Conservation (phyloP, 306 rosid genomes). For the Vigna hirtella region DNA sequence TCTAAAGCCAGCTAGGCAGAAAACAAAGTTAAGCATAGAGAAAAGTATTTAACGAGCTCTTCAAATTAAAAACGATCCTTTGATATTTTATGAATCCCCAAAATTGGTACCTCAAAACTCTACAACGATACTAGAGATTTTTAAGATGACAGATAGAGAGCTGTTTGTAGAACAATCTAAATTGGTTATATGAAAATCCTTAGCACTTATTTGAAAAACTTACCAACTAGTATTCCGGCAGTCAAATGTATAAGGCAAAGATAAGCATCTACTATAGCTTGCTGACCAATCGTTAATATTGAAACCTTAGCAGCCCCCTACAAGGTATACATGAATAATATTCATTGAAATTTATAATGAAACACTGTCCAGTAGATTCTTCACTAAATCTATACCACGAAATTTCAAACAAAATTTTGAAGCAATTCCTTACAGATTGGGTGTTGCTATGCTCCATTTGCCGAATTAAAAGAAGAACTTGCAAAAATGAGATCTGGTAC, state of each 20-base stretch:
- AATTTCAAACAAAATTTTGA: constrained; percentile 28
- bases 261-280: constrained; percentile 98
- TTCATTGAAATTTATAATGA: constrained; percentile 17
- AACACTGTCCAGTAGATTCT: neutral
- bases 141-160: neutral
- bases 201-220: constrained; percentile 33
- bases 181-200: constrained; percentile 16
- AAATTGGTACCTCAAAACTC: constrained; percentile 26
- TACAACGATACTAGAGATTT: constrained; percentile 12
- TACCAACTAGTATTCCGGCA: constrained; percentile 97
- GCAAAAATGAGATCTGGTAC: constrained; percentile 89
- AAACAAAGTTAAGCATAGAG: constrained; percentile 16
- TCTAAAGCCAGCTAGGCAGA: neutral
- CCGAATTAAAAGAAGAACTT: constrained; percentile 95
- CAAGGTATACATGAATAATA: constrained; percentile 39
- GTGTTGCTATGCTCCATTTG: constrained; percentile 99
- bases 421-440: constrained; percentile 77
- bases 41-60: neutral
- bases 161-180: constrained; percentile 1
- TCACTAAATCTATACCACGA: constrained; percentile 30
- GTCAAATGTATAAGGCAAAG: constrained; percentile 96
- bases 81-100: constrained; percentile 19
- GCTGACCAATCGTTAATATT: constrained; percentile 93
- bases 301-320: constrained; percentile 99
- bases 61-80: neutral